Percentiles rank a stretch among this genome's conserved stretches.
These are phyloP conservation scores for Marasmius oreades DNA, from an alignment of 1,284 basidiomycete species.

Conservation along the genomic window DNA sequence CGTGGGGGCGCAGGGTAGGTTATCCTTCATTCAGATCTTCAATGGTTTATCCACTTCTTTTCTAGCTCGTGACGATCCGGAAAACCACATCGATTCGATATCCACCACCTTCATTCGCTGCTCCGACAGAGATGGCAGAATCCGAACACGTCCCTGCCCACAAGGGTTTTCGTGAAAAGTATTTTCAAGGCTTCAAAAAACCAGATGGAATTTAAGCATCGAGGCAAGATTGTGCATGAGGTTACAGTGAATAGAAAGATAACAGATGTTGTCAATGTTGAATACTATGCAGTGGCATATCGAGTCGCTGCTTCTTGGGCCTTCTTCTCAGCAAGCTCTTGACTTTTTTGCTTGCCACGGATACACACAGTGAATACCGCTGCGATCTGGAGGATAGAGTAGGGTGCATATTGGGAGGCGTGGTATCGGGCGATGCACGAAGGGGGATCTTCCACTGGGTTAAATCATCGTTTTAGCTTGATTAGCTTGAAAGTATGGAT, in stretches of 20 bases:
- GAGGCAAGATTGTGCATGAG: background rate
- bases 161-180: slow-evolving; percentile 76
- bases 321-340: slow-evolving; percentile 53
- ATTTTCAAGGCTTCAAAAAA: slow-evolving; percentile 73
- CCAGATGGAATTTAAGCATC: slow-evolving; percentile 2
- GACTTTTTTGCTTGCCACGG: slow-evolving; percentile 55
- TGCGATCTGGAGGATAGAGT: slow-evolving; percentile 60
- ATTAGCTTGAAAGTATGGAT: background rate
- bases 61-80: slow-evolving; percentile 84
- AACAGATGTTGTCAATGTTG: background rate
- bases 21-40: background rate
- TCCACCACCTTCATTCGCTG: slow-evolving; percentile 48
- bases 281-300: background rate
- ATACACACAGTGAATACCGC: slow-evolving; percentile 43
- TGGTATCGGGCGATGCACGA: slow-evolving; percentile 51
- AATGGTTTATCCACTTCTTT: background rate
- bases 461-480: background rate
- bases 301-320: background rate
- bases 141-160: slow-evolving; percentile 61
- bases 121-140: slow-evolving; percentile 17
- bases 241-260: background rate
- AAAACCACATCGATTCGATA: slow-evolving; percentile 56
- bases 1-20: slow-evolving; percentile 89
- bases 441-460: slow-evolving; percentile 63
- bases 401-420: slow-evolving; percentile 68